Evolutionary conservation across 495 filamentous ascomycete species (phyloP), one percentile per base, ranked within the genome.

Genomic region (Clavariopsis aquatica): DNA sequence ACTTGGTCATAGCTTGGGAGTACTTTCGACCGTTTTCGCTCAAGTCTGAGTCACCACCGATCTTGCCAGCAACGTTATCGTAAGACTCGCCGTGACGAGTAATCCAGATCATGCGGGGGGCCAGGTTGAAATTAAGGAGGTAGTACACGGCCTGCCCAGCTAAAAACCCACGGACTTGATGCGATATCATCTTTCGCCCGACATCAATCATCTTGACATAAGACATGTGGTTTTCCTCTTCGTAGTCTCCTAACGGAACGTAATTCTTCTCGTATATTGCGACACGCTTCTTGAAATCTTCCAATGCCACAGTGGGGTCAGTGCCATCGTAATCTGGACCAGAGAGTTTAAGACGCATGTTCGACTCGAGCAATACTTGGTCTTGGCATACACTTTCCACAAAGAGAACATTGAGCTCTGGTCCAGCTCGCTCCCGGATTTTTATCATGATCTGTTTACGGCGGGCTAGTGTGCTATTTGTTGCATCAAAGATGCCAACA

Each of bases 161-260:
- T 24, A 98, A 82, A 75, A 98, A 98, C 1, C 94, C 94, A 61
- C 87, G 85, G 62, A 96, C 87, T 66, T 93, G 91, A 69, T 93
- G 90, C 19, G 92, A 86, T 26, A 97, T 87, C 28, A 98, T 81
- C 75, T 98, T 98, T 41, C 93, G 86, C 38, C 94, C 94, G 22
- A 98, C 94, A 74, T 98, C 94, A 51, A 96, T 95, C 91, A 98
- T 96, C 82, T 90, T 86, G 51, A 98, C 91, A 72, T 92, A 98
- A 51, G 92, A 89, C 86, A 96, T 89, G 65, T 90, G 84, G 65
- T 93, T 79, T 19, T 86, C 81, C 73, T 98, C 94, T 76, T 98
- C 94, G 66, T 90, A 96, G 34, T 95, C 84, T 15, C 94, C 94
- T 1, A 98, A 78, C 0, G 94, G 90, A 12, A 95, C 85, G 72